Percentiles rank a stretch among this genome's conserved stretches.
phyloP scores from a whole-genome alignment of 371 early-diverging fungal species.

The Mortierella sp. region DNA sequence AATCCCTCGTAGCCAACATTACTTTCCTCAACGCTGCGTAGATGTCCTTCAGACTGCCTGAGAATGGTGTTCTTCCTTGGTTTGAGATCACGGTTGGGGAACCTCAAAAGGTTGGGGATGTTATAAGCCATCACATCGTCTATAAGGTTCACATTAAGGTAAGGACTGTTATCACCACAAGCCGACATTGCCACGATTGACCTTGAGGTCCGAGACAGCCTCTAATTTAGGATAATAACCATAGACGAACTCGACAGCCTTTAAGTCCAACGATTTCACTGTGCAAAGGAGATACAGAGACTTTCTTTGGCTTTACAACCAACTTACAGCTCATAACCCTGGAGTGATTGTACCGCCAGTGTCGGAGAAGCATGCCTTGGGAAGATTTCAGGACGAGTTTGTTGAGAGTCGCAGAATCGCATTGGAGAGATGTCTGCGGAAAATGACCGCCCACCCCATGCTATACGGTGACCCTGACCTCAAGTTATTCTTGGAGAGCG shows the following conservation, averaged over 20 bases:
- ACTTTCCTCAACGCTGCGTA: conserved; percentile 1
- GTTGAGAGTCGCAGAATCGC: conserved; percentile 89
- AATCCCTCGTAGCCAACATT: too few species aligned
- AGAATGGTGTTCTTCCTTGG: conserved; percentile 72
- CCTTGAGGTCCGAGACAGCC: not conserved
- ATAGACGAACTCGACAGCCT: conserved; percentile 83
- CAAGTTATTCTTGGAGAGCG: conserved; percentile 90
- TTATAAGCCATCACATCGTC: conserved; percentile 86
- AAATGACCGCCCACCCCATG: conserved; percentile 87
- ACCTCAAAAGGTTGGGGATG: conserved; percentile 92
- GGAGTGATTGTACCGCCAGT: conserved; percentile 95
- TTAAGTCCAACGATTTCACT: conserved; percentile 78
- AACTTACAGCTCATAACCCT: conserved; percentile 83
- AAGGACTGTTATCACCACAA: conserved; percentile 12
- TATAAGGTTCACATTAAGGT: conserved; percentile 91
- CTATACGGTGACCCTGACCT: conserved; percentile 88
- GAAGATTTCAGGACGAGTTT: conserved; percentile 96
- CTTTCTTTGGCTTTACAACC: conserved; percentile 94
- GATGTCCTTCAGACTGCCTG: conserved; percentile 62
- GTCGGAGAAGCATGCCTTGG: conserved; percentile 93
- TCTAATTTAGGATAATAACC: not conserved
- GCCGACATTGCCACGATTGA: not conserved
- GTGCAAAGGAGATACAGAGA: conserved; percentile 93
- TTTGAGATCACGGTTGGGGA: conserved; percentile 87
- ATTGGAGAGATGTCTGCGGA: conserved; percentile 85